Conservation (phyloP, 2,329 filamentous ascomycete genomes). For the Magnaporthales sp. region DNA sequence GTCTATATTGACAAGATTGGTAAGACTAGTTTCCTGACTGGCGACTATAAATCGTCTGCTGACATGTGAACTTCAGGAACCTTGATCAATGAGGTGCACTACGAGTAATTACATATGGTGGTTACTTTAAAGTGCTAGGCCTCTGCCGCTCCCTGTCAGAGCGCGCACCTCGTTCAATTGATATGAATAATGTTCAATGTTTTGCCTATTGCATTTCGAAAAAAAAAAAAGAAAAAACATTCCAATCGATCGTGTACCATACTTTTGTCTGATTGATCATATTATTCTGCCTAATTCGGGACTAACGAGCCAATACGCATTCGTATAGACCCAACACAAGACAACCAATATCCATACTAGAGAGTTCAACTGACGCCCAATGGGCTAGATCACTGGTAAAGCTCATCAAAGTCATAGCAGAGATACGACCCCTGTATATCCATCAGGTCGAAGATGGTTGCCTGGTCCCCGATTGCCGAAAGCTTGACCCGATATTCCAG, state of each 20-base stretch:
- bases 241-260: not conserved
- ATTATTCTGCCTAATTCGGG: not conserved
- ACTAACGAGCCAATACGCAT: not conserved
- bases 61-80: constrained; percentile 13
- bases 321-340: not conserved
- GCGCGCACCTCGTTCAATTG: not conserved
- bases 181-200: not conserved
- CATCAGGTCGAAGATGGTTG: constrained; percentile 10
- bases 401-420: constrained; percentile 10
- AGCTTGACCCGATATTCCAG: constrained; percentile 9
- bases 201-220: not conserved
- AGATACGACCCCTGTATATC: constrained; percentile 11
- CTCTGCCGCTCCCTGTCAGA: not conserved
- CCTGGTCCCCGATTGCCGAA: constrained; percentile 4
- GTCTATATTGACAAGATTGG: constrained; percentile 28
- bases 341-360: not conserved
- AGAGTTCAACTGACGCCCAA: not conserved
- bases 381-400: not conserved
- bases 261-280: not conserved
- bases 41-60: not conserved
- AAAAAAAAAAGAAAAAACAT: no score
- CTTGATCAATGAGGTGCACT: constrained; percentile 26
- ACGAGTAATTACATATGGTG: constrained; percentile 20
- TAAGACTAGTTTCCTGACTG: constrained; percentile 1
- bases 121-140: not conserved